Evolutionary conservation across 208 protist genomes (phyloP).

Genomic region (Trichomonas vaginalis): DNA sequence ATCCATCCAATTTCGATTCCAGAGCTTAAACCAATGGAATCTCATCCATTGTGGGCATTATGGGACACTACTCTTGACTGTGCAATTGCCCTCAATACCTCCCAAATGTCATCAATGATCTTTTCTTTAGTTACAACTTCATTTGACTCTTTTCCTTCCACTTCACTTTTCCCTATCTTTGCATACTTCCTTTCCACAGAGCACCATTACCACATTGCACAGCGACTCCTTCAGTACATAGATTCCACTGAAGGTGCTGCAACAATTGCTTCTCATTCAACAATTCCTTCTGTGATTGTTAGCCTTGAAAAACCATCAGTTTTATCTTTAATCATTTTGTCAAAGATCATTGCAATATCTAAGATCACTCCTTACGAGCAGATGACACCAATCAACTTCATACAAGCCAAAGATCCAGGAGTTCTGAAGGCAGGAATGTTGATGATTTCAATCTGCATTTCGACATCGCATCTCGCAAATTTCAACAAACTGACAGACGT

Average conservation of each 20-base stretch:
- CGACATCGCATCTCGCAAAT: not conserved
- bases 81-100: not conserved
- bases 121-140: not conserved
- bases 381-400: not conserved
- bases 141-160: not conserved
- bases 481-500: not conserved
- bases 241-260: not conserved
- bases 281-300: not conserved
- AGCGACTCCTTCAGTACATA: not conserved
- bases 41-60: not conserved
- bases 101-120: not conserved
- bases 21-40: not conserved
- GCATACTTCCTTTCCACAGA: not conserved
- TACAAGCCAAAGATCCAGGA: not conserved
- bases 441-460: not conserved
- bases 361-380: not conserved
- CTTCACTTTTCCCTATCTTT: not conserved
- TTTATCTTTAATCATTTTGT: not conserved
- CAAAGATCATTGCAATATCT: not conserved
- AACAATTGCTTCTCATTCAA: not conserved
- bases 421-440: not conserved
- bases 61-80: not conserved
- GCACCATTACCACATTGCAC: not conserved
- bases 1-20: not conserved
- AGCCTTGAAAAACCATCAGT: not conserved